Percentiles rank a stretch among this genome's conserved stretches.
phyloP scores from a whole-genome alignment of 2,329 filamentous ascomycete species.

The Pestalotiopsis sp. region DNA sequence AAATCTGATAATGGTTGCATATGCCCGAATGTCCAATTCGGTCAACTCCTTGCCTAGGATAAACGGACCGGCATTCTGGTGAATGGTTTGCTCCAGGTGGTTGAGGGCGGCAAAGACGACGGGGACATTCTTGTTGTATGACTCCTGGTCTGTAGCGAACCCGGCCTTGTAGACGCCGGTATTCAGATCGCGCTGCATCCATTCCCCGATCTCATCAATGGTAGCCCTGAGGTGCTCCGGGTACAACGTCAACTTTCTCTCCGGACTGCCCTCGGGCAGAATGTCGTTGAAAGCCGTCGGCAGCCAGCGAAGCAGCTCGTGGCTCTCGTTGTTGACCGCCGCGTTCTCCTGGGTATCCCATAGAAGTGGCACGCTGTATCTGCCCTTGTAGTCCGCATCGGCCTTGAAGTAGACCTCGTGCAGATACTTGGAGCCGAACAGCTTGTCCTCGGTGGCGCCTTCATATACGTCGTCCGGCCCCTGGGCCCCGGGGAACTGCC shows the following conservation, averaged over 20 bases:
- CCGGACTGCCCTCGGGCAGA: conserved; percentile 37
- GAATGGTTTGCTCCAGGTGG: conserved; percentile 51
- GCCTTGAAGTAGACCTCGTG: conserved; percentile 66
- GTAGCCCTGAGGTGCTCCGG: conserved; percentile 45
- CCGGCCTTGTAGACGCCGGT: conserved; percentile 64
- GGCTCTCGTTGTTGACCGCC: conserved; percentile 64
- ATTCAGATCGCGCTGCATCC: conserved; percentile 61
- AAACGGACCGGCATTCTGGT: conserved; percentile 47
- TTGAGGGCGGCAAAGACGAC: conserved; percentile 63
- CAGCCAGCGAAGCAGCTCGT: conserved; percentile 60
- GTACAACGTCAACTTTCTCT: conserved; percentile 52
- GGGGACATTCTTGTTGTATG: conserved; percentile 56
- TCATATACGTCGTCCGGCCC: conserved; percentile 52
- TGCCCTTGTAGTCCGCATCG: conserved; percentile 61
- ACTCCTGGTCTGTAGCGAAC: conserved; percentile 57
- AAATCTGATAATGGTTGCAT: conserved; percentile 60
- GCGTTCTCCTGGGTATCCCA: conserved; percentile 62
- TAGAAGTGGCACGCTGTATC: conserved; percentile 62
- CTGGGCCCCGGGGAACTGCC: conserved; percentile 55
- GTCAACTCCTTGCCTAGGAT: conserved; percentile 58
- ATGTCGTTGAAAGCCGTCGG: conserved; percentile 57
- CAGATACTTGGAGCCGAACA: conserved; percentile 61
- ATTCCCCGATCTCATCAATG: conserved; percentile 56
- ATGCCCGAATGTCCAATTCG: conserved; percentile 61
- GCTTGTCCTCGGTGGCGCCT: conserved; percentile 60